Evolutionary conservation across 257 asterid genomes (phyloP).

Genomic region (Solanum lignicaule): DNA sequence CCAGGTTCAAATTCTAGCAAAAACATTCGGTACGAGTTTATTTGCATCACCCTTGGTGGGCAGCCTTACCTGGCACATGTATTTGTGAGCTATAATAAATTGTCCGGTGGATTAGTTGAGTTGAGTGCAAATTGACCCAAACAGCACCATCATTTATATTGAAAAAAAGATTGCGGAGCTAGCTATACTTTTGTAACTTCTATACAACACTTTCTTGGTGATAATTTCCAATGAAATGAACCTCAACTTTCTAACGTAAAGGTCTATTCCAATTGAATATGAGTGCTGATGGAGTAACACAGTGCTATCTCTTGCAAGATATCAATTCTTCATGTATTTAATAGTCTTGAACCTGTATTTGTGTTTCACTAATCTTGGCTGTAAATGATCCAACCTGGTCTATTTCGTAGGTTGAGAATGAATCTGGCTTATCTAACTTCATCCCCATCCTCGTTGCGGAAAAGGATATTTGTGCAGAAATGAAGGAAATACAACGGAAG

Average conservation of each 20-base stretch:
- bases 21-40: not conserved
- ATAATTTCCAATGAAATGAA: not conserved
- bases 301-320: not conserved
- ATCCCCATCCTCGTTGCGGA: conserved; percentile 79
- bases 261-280: not conserved
- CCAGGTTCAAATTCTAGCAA: not conserved
- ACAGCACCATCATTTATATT: not conserved
- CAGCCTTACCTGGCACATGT: not conserved
- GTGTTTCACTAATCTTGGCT: not conserved
- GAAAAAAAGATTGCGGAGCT: not conserved
- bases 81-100: not conserved
- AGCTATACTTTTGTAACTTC: not conserved
- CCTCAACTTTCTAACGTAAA: not conserved
- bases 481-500: conserved; percentile 46
- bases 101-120: not conserved
- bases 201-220: not conserved
- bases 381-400: not conserved
- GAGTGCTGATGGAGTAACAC: not conserved
- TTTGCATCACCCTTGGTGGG: not conserved
- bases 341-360: not conserved
- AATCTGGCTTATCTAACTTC: conserved; percentile 89
- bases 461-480: conserved; percentile 68
- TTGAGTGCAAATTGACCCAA: not conserved
- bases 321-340: not conserved
- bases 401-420: conserved; percentile 78